Evolutionary conservation across 1,284 basidiomycete species (phyloP).

Genomic region (Phellinidium pouzarii): DNA sequence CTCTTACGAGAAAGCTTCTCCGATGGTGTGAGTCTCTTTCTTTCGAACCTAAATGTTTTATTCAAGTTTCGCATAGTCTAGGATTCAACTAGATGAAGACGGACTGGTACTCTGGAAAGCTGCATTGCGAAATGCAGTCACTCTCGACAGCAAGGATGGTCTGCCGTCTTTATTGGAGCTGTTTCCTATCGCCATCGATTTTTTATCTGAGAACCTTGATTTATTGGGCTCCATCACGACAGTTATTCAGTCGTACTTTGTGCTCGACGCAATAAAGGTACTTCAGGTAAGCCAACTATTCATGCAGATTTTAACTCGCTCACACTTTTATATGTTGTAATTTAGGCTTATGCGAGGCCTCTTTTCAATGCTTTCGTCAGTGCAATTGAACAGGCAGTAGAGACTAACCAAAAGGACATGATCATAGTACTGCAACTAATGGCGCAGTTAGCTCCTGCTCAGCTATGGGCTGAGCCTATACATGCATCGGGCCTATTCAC

Average conservation of each 20-base stretch:
- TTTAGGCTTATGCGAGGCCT: constrained; percentile 34
- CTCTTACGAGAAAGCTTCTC: constrained; percentile 72
- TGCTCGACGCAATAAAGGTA: constrained; percentile 63
- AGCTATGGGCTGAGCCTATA: constrained; percentile 62
- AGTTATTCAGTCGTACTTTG: constrained; percentile 76
- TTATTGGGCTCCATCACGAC: constrained; percentile 59
- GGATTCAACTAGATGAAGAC: constrained; percentile 74
- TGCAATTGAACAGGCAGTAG: constrained; percentile 43
- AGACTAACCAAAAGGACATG: constrained; percentile 53
- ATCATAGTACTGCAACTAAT: constrained; percentile 48
- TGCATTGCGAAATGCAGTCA: constrained; percentile 62
- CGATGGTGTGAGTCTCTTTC: constrained; percentile 41
- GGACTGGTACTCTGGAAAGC: constrained; percentile 71
- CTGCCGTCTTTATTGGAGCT: constrained; percentile 58
- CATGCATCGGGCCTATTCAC: constrained; percentile 67
- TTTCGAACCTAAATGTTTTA: neutral
- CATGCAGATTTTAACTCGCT: neutral
- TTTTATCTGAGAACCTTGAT: constrained; percentile 70
- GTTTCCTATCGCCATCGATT: constrained; percentile 55
- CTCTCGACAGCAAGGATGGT: constrained; percentile 42
- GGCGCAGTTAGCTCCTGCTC: constrained; percentile 53
- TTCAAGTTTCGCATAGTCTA: constrained; percentile 38
- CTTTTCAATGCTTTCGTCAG: constrained; percentile 48
- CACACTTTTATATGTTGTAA: neutral
- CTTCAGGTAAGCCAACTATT: constrained; percentile 49